phyloP scores from a whole-genome alignment of 495 filamentous ascomycete species.

The Aspergillus diversus region DNA sequence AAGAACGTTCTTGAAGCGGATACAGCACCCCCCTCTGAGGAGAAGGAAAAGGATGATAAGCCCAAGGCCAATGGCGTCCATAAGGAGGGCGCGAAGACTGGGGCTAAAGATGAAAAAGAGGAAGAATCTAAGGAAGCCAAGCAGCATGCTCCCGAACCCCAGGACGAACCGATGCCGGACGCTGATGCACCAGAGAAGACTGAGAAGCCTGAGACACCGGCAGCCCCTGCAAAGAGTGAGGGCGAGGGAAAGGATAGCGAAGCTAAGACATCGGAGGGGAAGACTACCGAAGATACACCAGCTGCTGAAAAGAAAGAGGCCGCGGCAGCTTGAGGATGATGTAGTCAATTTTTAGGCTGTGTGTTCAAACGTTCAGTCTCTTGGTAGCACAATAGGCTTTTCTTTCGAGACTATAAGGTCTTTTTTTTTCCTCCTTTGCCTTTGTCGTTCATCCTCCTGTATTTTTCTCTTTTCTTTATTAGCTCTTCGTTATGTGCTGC shows the following conservation, averaged over 20 bases:
- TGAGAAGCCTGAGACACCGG: constrained; percentile 28
- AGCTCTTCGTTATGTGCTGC: background rate
- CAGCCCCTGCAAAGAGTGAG: constrained; percentile 23
- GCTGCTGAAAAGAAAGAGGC: constrained; percentile 26
- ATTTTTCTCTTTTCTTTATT: background rate
- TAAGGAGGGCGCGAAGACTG: constrained; percentile 51
- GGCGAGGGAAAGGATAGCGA: constrained; percentile 22
- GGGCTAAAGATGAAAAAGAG: constrained; percentile 52
- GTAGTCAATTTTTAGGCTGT: background rate
- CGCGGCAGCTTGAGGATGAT: constrained; percentile 22
- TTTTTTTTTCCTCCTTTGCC: background rate
- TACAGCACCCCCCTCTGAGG: constrained; percentile 40
- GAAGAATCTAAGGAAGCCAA: constrained; percentile 45
- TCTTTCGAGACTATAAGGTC: background rate
- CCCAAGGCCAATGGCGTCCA: constrained; percentile 54
- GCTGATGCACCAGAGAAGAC: constrained; percentile 34
- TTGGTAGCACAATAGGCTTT: background rate
- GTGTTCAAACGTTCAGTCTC: background rate
- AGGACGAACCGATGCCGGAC: constrained; percentile 46
- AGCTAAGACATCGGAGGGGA: constrained; percentile 26
- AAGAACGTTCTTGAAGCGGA: constrained; percentile 73
- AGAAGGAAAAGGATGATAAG: constrained; percentile 49
- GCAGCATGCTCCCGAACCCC: constrained; percentile 41
- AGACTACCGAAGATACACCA: constrained; percentile 27
- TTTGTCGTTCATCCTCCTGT: constrained; percentile 2